Base-by-base conservation (phyloP, 805 yeast genomes). In the Teunomyces pallodes region DNA sequence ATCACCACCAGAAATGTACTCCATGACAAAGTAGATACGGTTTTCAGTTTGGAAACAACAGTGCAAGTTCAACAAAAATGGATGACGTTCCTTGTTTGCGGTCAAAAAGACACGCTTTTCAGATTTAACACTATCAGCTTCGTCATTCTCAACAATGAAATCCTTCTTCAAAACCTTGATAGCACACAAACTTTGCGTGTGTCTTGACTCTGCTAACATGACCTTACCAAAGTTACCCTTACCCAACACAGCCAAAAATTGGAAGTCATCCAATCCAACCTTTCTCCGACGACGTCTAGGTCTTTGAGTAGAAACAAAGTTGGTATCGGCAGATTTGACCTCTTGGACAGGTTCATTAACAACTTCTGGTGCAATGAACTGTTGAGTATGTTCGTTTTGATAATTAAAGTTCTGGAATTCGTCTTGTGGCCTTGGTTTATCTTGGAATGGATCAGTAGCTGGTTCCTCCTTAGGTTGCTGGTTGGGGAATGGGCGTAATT, bases 201-300 rank as follows among this genome's bases (percentile, higher is more conserved):
- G 86, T 62, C 92, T 84, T 12, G 96, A 87, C 69, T 92, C 96
- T 1, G 97, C 98, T 56, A 94, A 79, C 91, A 94, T 89, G 48
- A 94, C 99, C 64, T 94, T 94, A 69, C 99, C 99, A 66, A 94
- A 94, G 66, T 94, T 94, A 71, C 99, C 99, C 65, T 91, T 94
- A 59, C 99, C 99, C 49, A 94, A 77, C 8, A 94, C 99, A 8
- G 97, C 96, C 56, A 94, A 70, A 61, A 94, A 87, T 57, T 89
- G 86, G 77, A 94, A 94, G 68, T 94, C 98, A 65, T 94, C 98
- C 48, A 94, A 77, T 0, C 99, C 97, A 47, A 91, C 82, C 66
- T 84, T 86, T 59, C 86, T 82, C 56, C 89, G 82, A 57, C 70
- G 71, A 45, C 65, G 65, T 49, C 58, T 67, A 13, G 60, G 53